phyloP scores from a whole-genome alignment of 2,329 filamentous ascomycete species.

The Trichophyton rubrum region DNA sequence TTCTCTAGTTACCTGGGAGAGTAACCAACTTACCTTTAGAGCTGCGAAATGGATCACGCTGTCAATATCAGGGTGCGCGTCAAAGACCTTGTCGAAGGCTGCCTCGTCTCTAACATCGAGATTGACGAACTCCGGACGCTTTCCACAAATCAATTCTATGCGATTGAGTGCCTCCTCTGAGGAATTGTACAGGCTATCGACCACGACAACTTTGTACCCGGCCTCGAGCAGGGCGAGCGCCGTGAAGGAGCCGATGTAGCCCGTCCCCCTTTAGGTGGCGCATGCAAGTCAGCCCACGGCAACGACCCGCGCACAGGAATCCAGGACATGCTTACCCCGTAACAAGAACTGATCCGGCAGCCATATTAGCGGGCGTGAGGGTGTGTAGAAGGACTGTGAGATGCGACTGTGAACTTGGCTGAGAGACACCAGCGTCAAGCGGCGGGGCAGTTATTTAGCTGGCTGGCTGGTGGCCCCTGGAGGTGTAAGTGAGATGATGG shows the following conservation, averaged over 20 bases:
- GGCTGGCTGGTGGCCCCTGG: not conserved
- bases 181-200: slow-evolving; percentile 96
- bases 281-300: slow-evolving; percentile 12
- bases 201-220: slow-evolving; percentile 90
- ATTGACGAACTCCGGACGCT: slow-evolving; percentile 72
- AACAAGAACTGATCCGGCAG: slow-evolving; percentile 76
- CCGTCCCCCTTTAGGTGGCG: slow-evolving; percentile 60
- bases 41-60: slow-evolving; percentile 98
- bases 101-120: slow-evolving; percentile 78
- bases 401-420: not conserved
- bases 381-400: not conserved
- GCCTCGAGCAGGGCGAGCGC: slow-evolving; percentile 81
- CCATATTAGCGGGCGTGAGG: slow-evolving; percentile 41
- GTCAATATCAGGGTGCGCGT: slow-evolving; percentile 82
- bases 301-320: slow-evolving; percentile 8
- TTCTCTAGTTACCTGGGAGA: not conserved
- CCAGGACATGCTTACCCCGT: slow-evolving; percentile 57
- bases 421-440: not conserved
- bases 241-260: slow-evolving; percentile 98
- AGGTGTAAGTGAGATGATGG: too few species aligned
- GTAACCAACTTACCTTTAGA: slow-evolving; percentile 56
- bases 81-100: slow-evolving; percentile 74
- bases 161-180: slow-evolving; percentile 83
- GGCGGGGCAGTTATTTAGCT: not conserved
- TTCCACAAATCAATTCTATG: slow-evolving; percentile 86